Conservation (phyloP, 176 grass and related monocot genomes). For the Guadua angustifolia region DNA sequence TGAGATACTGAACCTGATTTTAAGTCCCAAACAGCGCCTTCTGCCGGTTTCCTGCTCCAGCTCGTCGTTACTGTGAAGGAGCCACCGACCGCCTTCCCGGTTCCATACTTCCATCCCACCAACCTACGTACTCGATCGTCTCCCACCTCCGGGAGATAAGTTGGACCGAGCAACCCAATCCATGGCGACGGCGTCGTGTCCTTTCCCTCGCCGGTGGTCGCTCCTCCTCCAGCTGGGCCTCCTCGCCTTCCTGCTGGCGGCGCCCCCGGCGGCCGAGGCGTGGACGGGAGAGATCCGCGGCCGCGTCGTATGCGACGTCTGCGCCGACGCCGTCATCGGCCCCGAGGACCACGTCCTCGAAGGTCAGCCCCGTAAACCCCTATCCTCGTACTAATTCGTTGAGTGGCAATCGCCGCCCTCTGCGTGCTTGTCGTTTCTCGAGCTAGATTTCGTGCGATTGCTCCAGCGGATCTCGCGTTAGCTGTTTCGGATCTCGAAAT, state of each 20-base stretch:
- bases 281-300: slow-evolving; percentile 95
- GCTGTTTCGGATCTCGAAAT: slow-evolving; percentile 10
- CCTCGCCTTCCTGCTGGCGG: slow-evolving; percentile 31
- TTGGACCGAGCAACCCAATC: not conserved
- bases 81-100: not conserved
- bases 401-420: not conserved
- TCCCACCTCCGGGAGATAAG: not conserved
- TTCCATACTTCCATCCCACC: not conserved
- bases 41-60: no score
- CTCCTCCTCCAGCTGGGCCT: slow-evolving; percentile 19
- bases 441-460: not conserved
- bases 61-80: no score
- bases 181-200: slow-evolving; percentile 40
- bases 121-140: not conserved
- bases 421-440: not conserved
- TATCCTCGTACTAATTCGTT: slow-evolving; percentile 3
- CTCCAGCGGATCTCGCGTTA: slow-evolving; percentile 16
- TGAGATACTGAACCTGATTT: no score
- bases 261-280: slow-evolving; percentile 46
- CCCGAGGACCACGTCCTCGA: slow-evolving; percentile 87
- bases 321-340: slow-evolving; percentile 77
- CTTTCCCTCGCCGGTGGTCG: slow-evolving; percentile 1
- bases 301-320: slow-evolving; percentile 88
- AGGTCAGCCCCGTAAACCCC: slow-evolving; percentile 46
- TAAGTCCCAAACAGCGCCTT: no score